Evolutionary conservation across 129 eudicot genomes (phyloP).

Genomic region (Ambrosia artemisiifolia): DNA sequence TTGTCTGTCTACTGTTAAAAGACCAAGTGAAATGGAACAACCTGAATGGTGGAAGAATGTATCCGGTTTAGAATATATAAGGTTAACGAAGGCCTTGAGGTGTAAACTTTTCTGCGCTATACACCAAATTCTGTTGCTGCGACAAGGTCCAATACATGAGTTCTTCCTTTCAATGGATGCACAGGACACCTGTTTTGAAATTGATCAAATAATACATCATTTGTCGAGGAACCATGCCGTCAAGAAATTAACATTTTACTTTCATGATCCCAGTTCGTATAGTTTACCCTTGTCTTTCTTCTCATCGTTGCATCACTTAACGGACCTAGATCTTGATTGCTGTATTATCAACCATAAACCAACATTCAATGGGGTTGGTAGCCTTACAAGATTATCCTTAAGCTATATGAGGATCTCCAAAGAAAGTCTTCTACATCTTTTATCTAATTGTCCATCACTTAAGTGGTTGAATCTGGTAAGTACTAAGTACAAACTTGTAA

Average conservation of each 20-base stretch:
- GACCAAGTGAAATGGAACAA: background rate
- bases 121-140: background rate
- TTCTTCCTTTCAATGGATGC: background rate
- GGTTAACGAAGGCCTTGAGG: background rate
- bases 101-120: background rate
- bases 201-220: background rate
- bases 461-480: too few relatives aligned
- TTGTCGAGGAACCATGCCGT: background rate
- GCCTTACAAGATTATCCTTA: background rate
- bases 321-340: background rate
- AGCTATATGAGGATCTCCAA: background rate
- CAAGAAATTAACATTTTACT: background rate
- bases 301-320: slow-evolving; percentile 1
- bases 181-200: background rate
- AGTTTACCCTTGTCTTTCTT: background rate
- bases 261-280: background rate
- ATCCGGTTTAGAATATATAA: background rate
- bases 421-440: background rate
- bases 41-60: background rate
- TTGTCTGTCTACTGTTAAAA: background rate
- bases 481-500: too few relatives aligned
- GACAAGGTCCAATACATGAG: background rate
- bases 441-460: too few relatives aligned
- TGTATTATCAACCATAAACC: background rate
- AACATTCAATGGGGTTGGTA: background rate